phyloP scores from a whole-genome alignment of 2,329 filamentous ascomycete genomes.

The Diaporthe australafricana region DNA sequence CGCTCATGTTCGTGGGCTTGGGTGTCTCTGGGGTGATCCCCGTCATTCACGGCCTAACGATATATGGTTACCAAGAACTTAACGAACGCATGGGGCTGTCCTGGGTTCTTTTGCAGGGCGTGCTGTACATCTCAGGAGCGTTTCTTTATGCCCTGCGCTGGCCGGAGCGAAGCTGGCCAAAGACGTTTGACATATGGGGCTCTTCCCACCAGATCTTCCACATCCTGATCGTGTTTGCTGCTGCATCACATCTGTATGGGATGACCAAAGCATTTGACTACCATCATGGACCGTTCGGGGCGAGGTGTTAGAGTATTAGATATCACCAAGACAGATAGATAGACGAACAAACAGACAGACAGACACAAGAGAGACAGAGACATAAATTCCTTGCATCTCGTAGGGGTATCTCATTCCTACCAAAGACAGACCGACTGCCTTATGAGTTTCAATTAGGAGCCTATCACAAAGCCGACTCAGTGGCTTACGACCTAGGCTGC shows the following conservation, averaged over 20 bases:
- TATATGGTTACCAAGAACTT: constrained; percentile 76
- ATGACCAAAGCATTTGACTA: constrained; percentile 88
- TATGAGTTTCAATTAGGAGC: neutral
- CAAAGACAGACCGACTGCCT: too few species aligned
- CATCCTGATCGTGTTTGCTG: constrained; percentile 85
- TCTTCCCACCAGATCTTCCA: constrained; percentile 98
- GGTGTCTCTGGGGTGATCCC: constrained; percentile 87
- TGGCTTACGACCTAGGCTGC: neutral
- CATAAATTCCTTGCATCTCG: neutral
- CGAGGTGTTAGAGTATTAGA: constrained; percentile 55
- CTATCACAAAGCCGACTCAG: neutral
- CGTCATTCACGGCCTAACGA: constrained; percentile 77
- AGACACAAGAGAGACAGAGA: constrained; percentile 17
- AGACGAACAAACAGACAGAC: neutral
- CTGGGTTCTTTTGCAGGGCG: constrained; percentile 84
- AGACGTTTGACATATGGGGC: constrained; percentile 89
- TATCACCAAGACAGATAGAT: neutral
- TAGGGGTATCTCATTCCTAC: constrained; percentile 20
- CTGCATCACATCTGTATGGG: constrained; percentile 82
- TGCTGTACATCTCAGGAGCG: constrained; percentile 87
- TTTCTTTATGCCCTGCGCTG: constrained; percentile 87
- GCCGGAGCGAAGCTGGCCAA: constrained; percentile 84
- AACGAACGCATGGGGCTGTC: constrained; percentile 80
- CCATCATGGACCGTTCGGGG: constrained; percentile 73
- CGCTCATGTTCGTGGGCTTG: constrained; percentile 89